phyloP scores from a whole-genome alignment of 2,329 filamentous ascomycete species.

The Calonectria pauciramosa region DNA sequence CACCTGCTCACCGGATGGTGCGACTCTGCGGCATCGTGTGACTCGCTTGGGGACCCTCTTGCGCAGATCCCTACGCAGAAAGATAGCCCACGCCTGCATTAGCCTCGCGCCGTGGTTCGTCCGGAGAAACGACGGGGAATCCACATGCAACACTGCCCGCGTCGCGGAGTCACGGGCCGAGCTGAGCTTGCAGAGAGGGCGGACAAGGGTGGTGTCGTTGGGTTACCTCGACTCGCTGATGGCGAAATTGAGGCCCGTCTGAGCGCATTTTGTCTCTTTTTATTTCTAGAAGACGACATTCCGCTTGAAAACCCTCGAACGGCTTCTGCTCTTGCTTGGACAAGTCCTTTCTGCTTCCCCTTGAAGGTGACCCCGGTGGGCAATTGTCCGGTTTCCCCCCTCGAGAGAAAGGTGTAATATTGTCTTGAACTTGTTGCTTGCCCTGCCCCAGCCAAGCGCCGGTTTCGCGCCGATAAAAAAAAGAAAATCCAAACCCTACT shows the following conservation, averaged over 20 bases:
- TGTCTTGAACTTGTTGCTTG: not conserved
- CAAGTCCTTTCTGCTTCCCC: not conserved
- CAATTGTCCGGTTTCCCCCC: not conserved
- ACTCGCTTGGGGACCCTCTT: not conserved
- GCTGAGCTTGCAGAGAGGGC: not conserved
- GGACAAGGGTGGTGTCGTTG: constrained; percentile 1
- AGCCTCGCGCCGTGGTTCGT: not conserved
- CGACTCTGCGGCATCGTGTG: constrained; percentile 11
- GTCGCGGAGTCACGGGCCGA: constrained; percentile 16
- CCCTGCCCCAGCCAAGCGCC: not conserved
- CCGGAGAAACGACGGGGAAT: constrained; percentile 4
- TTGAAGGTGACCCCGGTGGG: not conserved
- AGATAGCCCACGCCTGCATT: not conserved
- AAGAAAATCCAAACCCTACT: not conserved
- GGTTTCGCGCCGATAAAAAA: not conserved
- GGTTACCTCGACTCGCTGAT: constrained; percentile 8
- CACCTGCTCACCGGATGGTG: constrained; percentile 11
- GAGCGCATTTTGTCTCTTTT: constrained; percentile 18
- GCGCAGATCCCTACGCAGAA: constrained; percentile 1
- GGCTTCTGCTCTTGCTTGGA: not conserved
- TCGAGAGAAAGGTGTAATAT: not conserved
- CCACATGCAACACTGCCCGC: not conserved
- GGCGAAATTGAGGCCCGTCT: constrained; percentile 15
- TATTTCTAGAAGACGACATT: not conserved
- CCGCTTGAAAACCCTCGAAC: not conserved